Evolutionary conservation across 371 early-diverging fungal species (phyloP).

Genomic region (Choanephora cucurbitarum): DNA sequence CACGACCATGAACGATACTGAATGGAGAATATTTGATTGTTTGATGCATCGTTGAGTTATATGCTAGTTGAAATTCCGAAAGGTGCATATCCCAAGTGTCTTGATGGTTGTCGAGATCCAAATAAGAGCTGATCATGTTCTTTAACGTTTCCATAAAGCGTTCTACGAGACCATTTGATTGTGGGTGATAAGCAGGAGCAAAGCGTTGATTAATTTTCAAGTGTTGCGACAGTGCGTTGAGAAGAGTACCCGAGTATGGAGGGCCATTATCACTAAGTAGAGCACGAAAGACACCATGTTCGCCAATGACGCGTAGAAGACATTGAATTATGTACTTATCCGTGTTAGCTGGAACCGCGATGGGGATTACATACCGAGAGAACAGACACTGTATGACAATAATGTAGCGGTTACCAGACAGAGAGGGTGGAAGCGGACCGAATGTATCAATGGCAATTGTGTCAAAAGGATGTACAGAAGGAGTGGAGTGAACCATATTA

Average conservation of each 20-base stretch:
- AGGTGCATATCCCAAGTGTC: constrained; percentile 5
- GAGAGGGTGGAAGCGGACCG: neutral
- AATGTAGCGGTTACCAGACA: neutral
- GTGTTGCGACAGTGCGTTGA: neutral
- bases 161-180: constrained; percentile 14
- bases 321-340: neutral
- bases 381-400: constrained; percentile 1
- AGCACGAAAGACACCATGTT: neutral
- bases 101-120: neutral
- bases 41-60: constrained; percentile 1
- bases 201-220: neutral
- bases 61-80: neutral
- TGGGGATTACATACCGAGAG: constrained; percentile 1
- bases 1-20: neutral
- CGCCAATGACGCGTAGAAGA: neutral
- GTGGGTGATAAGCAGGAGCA: constrained; percentile 8
- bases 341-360: neutral
- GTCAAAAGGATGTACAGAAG: no score
- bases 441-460: no score
- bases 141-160: constrained; percentile 1
- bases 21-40: constrained; percentile 3
- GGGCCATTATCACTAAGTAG: constrained; percentile 4
- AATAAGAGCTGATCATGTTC: neutral
- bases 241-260: neutral
- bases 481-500: no score